phyloP scores from a whole-genome alignment of 2,329 filamentous ascomycete species.

The Paracoccidioides lutzii region DNA sequence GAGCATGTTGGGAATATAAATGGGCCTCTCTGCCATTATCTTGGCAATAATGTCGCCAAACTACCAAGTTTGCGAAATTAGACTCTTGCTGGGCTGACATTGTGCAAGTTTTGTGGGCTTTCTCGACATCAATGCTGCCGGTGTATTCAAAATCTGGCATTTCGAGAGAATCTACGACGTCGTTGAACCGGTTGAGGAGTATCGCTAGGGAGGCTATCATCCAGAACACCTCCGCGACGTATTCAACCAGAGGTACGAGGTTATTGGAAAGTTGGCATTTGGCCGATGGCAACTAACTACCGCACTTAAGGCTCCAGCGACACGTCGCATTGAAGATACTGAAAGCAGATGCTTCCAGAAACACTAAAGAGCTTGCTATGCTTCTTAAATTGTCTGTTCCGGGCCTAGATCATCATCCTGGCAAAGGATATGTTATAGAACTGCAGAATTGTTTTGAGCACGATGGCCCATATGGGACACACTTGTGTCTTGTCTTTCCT shows the following conservation, averaged over 20 bases:
- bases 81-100: too few species aligned
- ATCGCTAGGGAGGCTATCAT: conserved; percentile 17
- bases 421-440: conserved; percentile 12
- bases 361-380: conserved; percentile 13
- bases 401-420: conserved; percentile 9
- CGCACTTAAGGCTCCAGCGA: conserved; percentile 9
- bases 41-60: too few species aligned
- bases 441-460: conserved; percentile 17
- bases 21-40: too few species aligned
- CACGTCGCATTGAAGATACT: conserved; percentile 17
- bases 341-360: conserved; percentile 14
- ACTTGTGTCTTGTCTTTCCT: conserved; percentile 17
- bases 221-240: conserved; percentile 16
- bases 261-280: conserved; percentile 13
- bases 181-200: conserved; percentile 17
- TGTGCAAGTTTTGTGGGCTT: too few species aligned
- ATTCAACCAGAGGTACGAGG: conserved; percentile 13
- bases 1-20: too few species aligned
- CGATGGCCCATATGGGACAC: conserved; percentile 14
- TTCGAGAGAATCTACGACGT: conserved; percentile 15
- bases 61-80: too few species aligned
- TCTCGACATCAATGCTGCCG: too few species aligned
- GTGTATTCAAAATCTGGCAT: conserved; percentile 8
- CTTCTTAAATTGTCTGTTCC: conserved; percentile 9
- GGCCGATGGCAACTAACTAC: conserved; percentile 9